Conservation (phyloP, 805 yeast species). For the Starmerella bacillaris region DNA sequence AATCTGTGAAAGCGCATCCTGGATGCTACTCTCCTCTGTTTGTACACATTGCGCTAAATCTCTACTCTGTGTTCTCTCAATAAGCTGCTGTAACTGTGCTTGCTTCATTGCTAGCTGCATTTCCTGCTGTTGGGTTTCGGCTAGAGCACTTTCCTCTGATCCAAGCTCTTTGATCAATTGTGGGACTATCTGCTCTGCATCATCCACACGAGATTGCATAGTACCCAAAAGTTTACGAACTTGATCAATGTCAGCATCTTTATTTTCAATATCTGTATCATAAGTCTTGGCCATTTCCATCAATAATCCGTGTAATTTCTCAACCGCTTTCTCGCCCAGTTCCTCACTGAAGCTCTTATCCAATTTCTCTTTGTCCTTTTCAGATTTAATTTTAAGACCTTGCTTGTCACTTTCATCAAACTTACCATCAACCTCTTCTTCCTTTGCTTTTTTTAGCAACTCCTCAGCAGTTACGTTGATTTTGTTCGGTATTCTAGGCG, state of each 20-base stretch:
- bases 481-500: conserved; percentile 27
- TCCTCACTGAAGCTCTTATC: neutral
- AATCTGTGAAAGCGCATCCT: conserved; percentile 16
- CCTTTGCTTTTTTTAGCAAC: conserved; percentile 3
- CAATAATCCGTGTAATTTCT: conserved; percentile 14
- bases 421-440: no score
- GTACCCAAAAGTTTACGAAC: conserved; percentile 29
- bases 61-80: conserved; percentile 49
- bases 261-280: conserved; percentile 35
- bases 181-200: conserved; percentile 21
- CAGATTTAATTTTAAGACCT: neutral
- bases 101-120: conserved; percentile 13
- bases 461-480: conserved; percentile 26
- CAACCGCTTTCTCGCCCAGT: conserved; percentile 7
- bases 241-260: conserved; percentile 36
- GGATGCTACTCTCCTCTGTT: conserved; percentile 30
- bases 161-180: conserved; percentile 20
- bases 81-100: conserved; percentile 26
- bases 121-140: conserved; percentile 18
- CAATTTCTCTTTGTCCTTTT: neutral
- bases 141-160: conserved; percentile 18
- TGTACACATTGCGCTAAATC: conserved; percentile 41
- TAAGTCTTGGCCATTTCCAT: conserved; percentile 31
- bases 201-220: conserved; percentile 27
- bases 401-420: neutral